These are phyloP conservation scores for Russula sp. DNA, from an alignment of 768 basidiomycete species.

Conservation along the genomic window DNA sequence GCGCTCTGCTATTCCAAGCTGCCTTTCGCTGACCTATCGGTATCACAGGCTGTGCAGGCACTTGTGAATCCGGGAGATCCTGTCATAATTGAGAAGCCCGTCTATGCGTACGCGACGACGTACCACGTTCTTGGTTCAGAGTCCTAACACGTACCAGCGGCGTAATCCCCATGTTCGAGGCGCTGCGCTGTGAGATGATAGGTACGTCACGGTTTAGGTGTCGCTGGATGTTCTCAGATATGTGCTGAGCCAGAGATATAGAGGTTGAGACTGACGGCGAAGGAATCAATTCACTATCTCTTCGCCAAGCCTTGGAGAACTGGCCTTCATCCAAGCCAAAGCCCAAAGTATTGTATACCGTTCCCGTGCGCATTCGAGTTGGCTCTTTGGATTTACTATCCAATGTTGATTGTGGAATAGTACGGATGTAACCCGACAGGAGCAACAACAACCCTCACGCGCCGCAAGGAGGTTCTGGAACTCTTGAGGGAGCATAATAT, in stretches of 20 bases:
- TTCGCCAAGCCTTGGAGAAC: slow-evolving; percentile 59
- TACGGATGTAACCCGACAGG: slow-evolving; percentile 88
- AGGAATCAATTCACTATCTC: slow-evolving; percentile 55
- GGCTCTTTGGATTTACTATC: slow-evolving; percentile 2
- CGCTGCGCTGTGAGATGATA: slow-evolving; percentile 52
- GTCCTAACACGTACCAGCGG: slow-evolving; percentile 39
- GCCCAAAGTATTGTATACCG: slow-evolving; percentile 78
- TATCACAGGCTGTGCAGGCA: slow-evolving; percentile 55
- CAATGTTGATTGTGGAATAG: slow-evolving; percentile 31
- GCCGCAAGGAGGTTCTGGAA: slow-evolving; percentile 64
- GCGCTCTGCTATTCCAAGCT: slow-evolving; percentile 15
- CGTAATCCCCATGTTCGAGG: slow-evolving; percentile 55
- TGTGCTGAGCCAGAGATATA: slow-evolving; percentile 28
- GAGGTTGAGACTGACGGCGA: slow-evolving; percentile 74
- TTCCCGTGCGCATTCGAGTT: slow-evolving; percentile 43
- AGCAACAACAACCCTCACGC: slow-evolving; percentile 61
- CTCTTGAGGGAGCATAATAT: slow-evolving; percentile 70
- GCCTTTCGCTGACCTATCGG: not conserved
- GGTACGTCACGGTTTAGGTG: slow-evolving; percentile 36
- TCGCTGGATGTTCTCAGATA: not conserved
- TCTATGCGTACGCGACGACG: slow-evolving; percentile 52
- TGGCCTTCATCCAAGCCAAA: slow-evolving; percentile 70
- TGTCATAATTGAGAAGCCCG: slow-evolving; percentile 76
- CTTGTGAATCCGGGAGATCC: slow-evolving; percentile 76
- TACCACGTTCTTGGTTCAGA: slow-evolving; percentile 8